phyloP scores from a whole-genome alignment of 2,329 filamentous ascomycete species.

The Aureobasidium namibiae region DNA sequence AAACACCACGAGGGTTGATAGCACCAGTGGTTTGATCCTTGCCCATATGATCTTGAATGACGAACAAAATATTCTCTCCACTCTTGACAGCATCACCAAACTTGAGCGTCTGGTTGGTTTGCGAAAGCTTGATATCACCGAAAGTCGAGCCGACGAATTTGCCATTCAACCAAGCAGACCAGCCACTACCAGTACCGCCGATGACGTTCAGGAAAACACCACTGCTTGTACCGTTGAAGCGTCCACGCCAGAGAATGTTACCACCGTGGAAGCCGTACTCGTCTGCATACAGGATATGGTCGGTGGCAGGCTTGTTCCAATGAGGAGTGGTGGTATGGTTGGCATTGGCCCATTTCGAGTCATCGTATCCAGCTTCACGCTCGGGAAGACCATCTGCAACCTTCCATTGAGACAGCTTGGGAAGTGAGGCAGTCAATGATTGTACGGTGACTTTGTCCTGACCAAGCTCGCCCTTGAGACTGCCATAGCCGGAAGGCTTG shows the following conservation, averaged over 20 bases:
- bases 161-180: conserved; percentile 51
- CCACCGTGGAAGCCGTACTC: conserved; percentile 36
- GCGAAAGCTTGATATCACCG: conserved; percentile 37
- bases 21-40: conserved; percentile 47
- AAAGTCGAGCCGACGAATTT: conserved; percentile 48
- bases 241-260: conserved; percentile 34
- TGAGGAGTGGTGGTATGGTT: conserved; percentile 29
- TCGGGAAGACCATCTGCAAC: conserved; percentile 44
- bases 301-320: conserved; percentile 28
- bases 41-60: conserved; percentile 53
- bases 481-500: conserved; percentile 27
- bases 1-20: conserved; percentile 44
- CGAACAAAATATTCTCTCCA: conserved; percentile 42
- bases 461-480: conserved; percentile 26
- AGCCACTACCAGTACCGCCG: conserved; percentile 47
- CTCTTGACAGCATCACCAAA: conserved; percentile 41
- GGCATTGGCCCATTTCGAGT: conserved; percentile 36
- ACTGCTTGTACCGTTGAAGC: conserved; percentile 30
- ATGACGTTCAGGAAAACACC: conserved; percentile 39
- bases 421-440: conserved; percentile 26
- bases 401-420: conserved; percentile 39
- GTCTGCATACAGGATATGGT: conserved; percentile 34
- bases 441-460: conserved; percentile 17
- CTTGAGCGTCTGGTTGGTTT: conserved; percentile 36
- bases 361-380: conserved; percentile 35